Percentiles rank a stretch among this genome's conserved stretches.
Evolutionary conservation across 2,329 filamentous ascomycete species (phyloP).

Genomic region (Claviceps fusiformis): DNA sequence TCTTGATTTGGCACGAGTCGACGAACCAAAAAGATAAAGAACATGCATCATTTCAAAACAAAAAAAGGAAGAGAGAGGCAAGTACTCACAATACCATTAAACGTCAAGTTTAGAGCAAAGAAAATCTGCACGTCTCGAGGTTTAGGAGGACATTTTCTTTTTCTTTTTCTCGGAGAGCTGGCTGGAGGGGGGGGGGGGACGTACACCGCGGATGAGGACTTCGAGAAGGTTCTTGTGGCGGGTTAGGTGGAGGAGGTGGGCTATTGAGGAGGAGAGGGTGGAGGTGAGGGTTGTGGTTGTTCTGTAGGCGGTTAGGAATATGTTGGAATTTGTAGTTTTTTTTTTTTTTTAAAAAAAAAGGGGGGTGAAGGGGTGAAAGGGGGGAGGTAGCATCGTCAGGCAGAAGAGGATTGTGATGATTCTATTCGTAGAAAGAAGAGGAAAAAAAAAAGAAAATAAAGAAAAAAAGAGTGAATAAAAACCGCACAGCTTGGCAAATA

Average conservation of each 20-base stretch:
- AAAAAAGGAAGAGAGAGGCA: neutral
- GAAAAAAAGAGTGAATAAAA: no score
- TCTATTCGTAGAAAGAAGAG: neutral
- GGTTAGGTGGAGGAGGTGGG: slow-evolving; percentile 29
- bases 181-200: slow-evolving; percentile 11
- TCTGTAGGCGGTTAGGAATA: slow-evolving; percentile 16
- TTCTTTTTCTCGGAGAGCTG: neutral
- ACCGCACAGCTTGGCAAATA: slow-evolving; percentile 73
- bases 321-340: no score
- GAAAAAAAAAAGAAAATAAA: neutral
- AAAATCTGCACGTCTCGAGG: slow-evolving; percentile 38
- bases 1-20: no score
- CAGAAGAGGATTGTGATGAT: no score
- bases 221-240: slow-evolving; percentile 31
- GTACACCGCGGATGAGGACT: slow-evolving; percentile 33
- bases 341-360: no score
- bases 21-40: no score
- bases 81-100: slow-evolving; percentile 53
- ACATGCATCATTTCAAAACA: no score
- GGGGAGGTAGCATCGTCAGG: no score
- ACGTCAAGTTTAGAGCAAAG: slow-evolving; percentile 60
- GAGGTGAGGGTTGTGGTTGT: slow-evolving; percentile 44
- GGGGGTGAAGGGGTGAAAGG: no score
- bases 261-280: slow-evolving; percentile 30
- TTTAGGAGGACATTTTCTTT: slow-evolving; percentile 1